Conservation (phyloP, 352 stramenopile species). For the Globisporangium camurandrum region DNA sequence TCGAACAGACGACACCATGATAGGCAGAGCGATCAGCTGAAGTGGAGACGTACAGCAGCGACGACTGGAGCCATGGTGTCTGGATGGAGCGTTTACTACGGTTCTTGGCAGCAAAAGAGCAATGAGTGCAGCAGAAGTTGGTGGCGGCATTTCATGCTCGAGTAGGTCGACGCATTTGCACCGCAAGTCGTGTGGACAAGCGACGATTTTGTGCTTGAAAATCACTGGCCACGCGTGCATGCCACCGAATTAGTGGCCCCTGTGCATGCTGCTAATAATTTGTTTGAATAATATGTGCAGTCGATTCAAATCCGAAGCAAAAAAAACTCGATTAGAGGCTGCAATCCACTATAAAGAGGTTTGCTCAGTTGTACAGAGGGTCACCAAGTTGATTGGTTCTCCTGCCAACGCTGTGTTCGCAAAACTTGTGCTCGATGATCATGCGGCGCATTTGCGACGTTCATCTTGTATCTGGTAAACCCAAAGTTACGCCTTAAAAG, state of each 20-base stretch:
- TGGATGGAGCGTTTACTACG: slow-evolving; percentile 19
- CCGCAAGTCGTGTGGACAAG: no score
- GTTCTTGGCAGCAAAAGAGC: slow-evolving; percentile 22
- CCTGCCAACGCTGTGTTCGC: slow-evolving; percentile 2
- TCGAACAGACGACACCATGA: background rate
- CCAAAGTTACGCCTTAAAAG: slow-evolving; percentile 88
- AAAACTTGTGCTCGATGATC: background rate
- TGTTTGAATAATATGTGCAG: no score
- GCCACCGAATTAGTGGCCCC: background rate
- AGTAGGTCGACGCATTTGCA: background rate
- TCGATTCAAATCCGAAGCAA: no score
- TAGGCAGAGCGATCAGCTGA: background rate
- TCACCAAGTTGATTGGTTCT: slow-evolving; percentile 38
- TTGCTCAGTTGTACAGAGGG: slow-evolving; percentile 35
- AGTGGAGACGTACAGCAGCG: slow-evolving; percentile 15
- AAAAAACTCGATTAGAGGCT: background rate
- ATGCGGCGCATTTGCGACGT: slow-evolving; percentile 5
- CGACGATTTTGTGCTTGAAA: background rate
- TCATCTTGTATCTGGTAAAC: slow-evolving; percentile 89
- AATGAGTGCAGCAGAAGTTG: slow-evolving; percentile 2
- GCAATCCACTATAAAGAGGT: slow-evolving; percentile 15
- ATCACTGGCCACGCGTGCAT: background rate
- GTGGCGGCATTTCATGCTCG: background rate
- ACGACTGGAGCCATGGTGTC: slow-evolving; percentile 40
- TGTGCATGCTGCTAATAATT: no score